Evolutionary conservation across 768 basidiomycete genomes (phyloP).

Genomic region (Kwoniella shandongensis): DNA sequence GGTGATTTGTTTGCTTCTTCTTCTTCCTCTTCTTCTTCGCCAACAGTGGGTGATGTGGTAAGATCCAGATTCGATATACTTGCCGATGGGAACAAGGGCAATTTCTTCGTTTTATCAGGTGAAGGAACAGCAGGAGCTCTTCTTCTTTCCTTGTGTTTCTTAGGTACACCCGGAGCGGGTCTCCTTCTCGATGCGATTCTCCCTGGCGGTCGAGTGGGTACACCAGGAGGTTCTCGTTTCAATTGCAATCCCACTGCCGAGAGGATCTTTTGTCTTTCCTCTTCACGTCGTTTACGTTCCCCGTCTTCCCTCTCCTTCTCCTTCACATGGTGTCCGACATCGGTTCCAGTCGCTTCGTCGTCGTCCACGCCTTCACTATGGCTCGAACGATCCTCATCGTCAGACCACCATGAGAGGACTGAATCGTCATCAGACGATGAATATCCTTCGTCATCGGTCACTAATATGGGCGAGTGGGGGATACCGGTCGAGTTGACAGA

Average conservation of each 20-base stretch:
- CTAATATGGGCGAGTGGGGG: constrained; percentile 21
- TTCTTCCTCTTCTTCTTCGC: not conserved
- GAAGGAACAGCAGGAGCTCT: constrained; percentile 20
- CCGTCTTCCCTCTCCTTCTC: constrained; percentile 55
- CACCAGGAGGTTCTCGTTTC: constrained; percentile 59
- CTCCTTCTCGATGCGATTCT: constrained; percentile 41
- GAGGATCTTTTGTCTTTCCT: constrained; percentile 77
- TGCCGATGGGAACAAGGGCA: constrained; percentile 5
- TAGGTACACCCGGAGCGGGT: constrained; percentile 22
- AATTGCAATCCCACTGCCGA: constrained; percentile 84
- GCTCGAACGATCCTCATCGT: constrained; percentile 54
- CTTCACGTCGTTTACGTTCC: constrained; percentile 64
- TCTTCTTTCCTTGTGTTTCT: constrained; percentile 52
- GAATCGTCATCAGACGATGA: constrained; percentile 55
- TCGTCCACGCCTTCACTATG: constrained; percentile 53
- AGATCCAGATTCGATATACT: no score
- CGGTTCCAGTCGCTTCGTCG: constrained; percentile 55
- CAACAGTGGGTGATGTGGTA: no score
- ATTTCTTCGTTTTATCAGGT: not conserved
- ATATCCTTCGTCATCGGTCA: constrained; percentile 47
- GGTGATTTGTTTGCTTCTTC: constrained; percentile 20
- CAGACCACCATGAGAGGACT: constrained; percentile 56
- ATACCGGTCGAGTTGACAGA: constrained; percentile 15
- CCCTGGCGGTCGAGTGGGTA: constrained; percentile 38
- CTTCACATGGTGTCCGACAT: constrained; percentile 51